Conservation (phyloP, 345 rosid genomes). For the Boechera stricta region DNA sequence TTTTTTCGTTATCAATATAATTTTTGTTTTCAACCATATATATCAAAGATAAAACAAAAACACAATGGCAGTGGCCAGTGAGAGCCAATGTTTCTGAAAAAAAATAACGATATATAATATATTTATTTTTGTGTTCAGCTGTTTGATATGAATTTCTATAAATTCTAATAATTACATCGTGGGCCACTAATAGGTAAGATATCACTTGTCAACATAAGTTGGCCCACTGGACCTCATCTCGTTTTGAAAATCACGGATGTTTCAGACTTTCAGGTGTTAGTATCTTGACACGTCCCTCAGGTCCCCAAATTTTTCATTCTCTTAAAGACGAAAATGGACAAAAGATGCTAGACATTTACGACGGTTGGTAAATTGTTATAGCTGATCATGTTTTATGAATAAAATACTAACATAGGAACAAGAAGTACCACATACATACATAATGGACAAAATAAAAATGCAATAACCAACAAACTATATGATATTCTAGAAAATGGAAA, state of each 20-base stretch:
- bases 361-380: slow-evolving; percentile 5
- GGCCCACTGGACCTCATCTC: slow-evolving; percentile 42
- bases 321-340: slow-evolving; percentile 16
- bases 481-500: neutral
- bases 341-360: slow-evolving; percentile 10
- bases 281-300: slow-evolving; percentile 40
- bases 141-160: slow-evolving; percentile 10
- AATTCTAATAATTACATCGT: neutral
- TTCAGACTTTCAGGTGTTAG: neutral
- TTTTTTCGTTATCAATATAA: neutral
- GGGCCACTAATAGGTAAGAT: slow-evolving; percentile 32
- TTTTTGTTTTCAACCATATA: slow-evolving; percentile 13
- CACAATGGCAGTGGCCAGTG: neutral
- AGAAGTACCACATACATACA: neutral
- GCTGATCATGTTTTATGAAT: neutral
- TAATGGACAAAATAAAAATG: slow-evolving; percentile 11
- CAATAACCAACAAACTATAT: slow-evolving; percentile 21
- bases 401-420: too few relatives aligned
- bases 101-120: too few relatives aligned
- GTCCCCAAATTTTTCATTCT: slow-evolving; percentile 20
- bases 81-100: neutral
- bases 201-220: slow-evolving; percentile 32
- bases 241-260: slow-evolving; percentile 8
- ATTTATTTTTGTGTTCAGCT: neutral
- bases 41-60: slow-evolving; percentile 1